These are phyloP conservation scores for Apiospora pterosperma DNA, from an alignment of 2,329 filamentous ascomycete genomes.

Conservation along the genomic window DNA sequence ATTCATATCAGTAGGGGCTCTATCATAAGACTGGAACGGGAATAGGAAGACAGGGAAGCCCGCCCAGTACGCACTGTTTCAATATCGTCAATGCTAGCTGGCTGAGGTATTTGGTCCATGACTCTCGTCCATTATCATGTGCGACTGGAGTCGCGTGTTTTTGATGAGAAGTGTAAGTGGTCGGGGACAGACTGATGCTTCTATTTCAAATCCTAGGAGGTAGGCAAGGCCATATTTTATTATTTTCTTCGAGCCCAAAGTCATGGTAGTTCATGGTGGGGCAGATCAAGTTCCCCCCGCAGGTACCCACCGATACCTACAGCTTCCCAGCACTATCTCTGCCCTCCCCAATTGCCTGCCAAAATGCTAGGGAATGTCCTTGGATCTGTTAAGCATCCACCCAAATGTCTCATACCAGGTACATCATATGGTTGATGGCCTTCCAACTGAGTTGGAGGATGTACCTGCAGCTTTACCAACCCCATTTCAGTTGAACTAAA, in stretches of 20 bases:
- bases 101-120: conserved; percentile 4
- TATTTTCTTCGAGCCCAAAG: too few relatives aligned
- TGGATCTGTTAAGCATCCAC: too few relatives aligned
- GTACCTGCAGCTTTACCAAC: neutral
- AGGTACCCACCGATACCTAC: too few relatives aligned
- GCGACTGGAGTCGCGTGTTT: neutral
- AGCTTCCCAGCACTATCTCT: too few relatives aligned
- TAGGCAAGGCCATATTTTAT: too few relatives aligned
- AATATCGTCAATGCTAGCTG: neutral
- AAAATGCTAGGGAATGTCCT: too few relatives aligned
- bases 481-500: neutral
- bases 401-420: too few relatives aligned
- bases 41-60: neutral
- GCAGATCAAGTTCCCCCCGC: too few relatives aligned
- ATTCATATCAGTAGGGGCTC: neutral
- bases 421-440: too few relatives aligned
- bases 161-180: neutral
- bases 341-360: too few relatives aligned
- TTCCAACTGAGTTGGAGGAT: neutral
- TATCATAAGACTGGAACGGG: neutral
- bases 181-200: neutral
- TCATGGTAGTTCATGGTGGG: too few relatives aligned
- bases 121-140: neutral
- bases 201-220: neutral
- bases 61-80: conserved; percentile 1